Evolutionary conservation across 2,329 filamentous ascomycete species (phyloP).

Genomic region (Aquanectria penicillioides): DNA sequence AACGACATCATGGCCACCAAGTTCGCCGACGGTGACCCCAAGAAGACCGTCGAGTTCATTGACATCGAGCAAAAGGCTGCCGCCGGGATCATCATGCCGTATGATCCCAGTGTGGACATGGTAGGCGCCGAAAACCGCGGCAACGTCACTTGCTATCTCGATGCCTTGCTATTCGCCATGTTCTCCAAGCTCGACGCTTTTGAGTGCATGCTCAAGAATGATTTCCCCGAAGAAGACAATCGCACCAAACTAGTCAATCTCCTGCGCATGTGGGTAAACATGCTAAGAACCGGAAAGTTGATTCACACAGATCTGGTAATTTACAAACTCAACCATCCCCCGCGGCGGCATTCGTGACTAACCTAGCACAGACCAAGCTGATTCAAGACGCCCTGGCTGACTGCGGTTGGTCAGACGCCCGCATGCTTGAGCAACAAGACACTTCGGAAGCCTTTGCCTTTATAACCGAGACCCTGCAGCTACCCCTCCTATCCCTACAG

Average conservation of each 20-base stretch:
- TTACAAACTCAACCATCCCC: slow-evolving; percentile 7
- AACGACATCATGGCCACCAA: slow-evolving; percentile 66
- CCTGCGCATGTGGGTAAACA: slow-evolving; percentile 90
- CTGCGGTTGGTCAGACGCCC: slow-evolving; percentile 90
- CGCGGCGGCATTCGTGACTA: slow-evolving; percentile 31
- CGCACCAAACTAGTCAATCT: slow-evolving; percentile 80
- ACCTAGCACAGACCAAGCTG: slow-evolving; percentile 72
- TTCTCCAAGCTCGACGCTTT: slow-evolving; percentile 91
- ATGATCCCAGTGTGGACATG: slow-evolving; percentile 76
- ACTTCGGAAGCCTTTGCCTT: slow-evolving; percentile 96
- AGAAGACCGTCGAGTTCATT: slow-evolving; percentile 80
- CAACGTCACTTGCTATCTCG: slow-evolving; percentile 93
- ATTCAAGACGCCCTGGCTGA: slow-evolving; percentile 84
- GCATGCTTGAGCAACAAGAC: slow-evolving; percentile 85
- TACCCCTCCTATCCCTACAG: slow-evolving; percentile 89
- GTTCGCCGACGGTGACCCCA: slow-evolving; percentile 74
- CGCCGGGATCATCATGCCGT: slow-evolving; percentile 80
- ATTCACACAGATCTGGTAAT: slow-evolving; percentile 86
- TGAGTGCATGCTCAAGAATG: slow-evolving; percentile 88
- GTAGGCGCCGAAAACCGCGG: slow-evolving; percentile 87
- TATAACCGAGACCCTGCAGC: slow-evolving; percentile 87
- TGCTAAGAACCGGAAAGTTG: slow-evolving; percentile 84
- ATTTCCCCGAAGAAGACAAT: slow-evolving; percentile 73
- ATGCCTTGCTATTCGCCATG: slow-evolving; percentile 93
- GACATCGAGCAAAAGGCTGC: slow-evolving; percentile 83